phyloP scores from a whole-genome alignment of 768 basidiomycete genomes.

The Lactifluus rugatus region DNA sequence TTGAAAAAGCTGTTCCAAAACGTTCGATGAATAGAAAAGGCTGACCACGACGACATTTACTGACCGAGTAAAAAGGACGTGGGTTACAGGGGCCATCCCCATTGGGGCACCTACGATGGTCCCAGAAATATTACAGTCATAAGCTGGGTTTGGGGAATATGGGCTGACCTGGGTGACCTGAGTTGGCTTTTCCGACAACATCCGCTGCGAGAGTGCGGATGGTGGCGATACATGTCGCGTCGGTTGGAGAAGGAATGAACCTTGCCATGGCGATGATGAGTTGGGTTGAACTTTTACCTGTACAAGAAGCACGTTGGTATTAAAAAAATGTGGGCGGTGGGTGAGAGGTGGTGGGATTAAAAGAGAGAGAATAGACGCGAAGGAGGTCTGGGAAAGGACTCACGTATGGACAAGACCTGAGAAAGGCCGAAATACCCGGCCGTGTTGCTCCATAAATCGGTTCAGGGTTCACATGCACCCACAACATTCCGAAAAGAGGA shows the following conservation, averaged over 20 bases:
- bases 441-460: not conserved
- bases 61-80: conserved; percentile 71
- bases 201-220: conserved; percentile 71
- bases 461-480: conserved; percentile 44
- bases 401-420: not conserved
- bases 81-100: conserved; percentile 84
- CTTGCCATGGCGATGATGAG: conserved; percentile 28
- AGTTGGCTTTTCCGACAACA: conserved; percentile 81
- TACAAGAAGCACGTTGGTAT: not conserved
- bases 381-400: not conserved
- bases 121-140: not conserved
- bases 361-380: conserved; percentile 5
- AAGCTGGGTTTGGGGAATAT: not conserved
- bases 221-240: conserved; percentile 55
- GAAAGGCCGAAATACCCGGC: not conserved
- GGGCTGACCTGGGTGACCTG: conserved; percentile 75
- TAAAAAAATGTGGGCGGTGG: conserved; percentile 9
- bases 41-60: conserved; percentile 29
- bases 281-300: not conserved
- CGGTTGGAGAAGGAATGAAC: conserved; percentile 32
- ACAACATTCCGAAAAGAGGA: conserved; percentile 43
- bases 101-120: conserved; percentile 66
- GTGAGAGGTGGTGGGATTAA: conserved; percentile 10
- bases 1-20: conserved; percentile 59
- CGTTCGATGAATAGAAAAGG: conserved; percentile 1